These are phyloP conservation scores for Populus ilicifolia DNA, from an alignment of 345 rosid species.

Conservation along the genomic window DNA sequence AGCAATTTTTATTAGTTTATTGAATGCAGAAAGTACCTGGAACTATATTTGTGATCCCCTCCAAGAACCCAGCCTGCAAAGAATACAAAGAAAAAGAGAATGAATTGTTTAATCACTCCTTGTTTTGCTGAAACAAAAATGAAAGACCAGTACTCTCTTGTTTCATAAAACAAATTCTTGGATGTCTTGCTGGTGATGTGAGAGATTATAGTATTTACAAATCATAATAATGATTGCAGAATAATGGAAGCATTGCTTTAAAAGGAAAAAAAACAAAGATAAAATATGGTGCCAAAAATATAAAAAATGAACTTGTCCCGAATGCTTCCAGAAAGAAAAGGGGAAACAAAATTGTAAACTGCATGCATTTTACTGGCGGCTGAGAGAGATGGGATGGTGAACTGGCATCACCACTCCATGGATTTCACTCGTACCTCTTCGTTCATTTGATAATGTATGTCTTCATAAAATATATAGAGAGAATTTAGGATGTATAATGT, in stretches of 20 bases:
- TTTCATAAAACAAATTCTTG: neutral
- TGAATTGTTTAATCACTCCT: neutral
- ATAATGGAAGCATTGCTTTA: neutral
- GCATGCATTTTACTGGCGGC: no score
- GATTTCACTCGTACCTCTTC: no score
- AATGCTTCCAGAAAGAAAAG: no score
- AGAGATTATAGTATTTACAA: neutral
- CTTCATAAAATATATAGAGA: no score
- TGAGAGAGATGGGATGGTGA: no score
- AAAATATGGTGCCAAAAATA: neutral
- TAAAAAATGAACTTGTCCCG: neutral
- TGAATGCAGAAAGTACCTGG: slow-evolving; percentile 53
- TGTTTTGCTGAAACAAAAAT: neutral
- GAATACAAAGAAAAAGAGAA: neutral
- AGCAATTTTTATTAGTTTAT: neutral
- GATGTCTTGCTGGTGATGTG: neutral
- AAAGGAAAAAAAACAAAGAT: neutral
- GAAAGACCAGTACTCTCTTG: neutral
- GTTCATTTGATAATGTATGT: no score
- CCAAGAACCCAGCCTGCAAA: slow-evolving; percentile 81
- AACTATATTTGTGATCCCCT: slow-evolving; percentile 80
- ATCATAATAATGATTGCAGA: neutral
- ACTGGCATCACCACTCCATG: no score
- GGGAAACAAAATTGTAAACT: no score
- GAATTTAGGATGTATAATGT: no score